Conservation (phyloP, 495 filamentous ascomycete genomes). For the Penicillium daleae region DNA sequence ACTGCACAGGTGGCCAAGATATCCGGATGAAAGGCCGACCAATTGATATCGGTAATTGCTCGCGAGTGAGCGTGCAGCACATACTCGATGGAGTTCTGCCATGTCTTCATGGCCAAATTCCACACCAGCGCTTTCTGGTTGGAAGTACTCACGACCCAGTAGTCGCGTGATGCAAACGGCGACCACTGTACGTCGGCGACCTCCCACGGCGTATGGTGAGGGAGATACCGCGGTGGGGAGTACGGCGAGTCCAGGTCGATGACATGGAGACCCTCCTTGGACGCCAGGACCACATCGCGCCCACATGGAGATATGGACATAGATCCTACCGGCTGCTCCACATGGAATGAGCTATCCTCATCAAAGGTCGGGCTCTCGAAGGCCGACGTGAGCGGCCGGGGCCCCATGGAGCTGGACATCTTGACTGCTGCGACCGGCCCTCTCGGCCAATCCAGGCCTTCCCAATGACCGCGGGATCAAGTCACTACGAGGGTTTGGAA, state of each 20-base stretch:
- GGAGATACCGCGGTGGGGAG: constrained; percentile 83
- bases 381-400: constrained; percentile 60
- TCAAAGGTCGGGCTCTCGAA: constrained; percentile 88
- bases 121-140: constrained; percentile 95
- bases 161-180: constrained; percentile 84
- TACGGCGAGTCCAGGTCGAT: constrained; percentile 93
- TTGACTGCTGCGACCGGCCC: constrained; percentile 22
- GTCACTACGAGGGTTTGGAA: neutral
- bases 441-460: constrained; percentile 22
- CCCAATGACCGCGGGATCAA: constrained; percentile 8
- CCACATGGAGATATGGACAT: constrained; percentile 92
- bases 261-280: constrained; percentile 83
- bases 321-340: constrained; percentile 75
- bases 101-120: constrained; percentile 80
- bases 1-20: constrained; percentile 88
- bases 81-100: constrained; percentile 79
- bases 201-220: constrained; percentile 88
- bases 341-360: constrained; percentile 78
- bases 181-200: constrained; percentile 99
- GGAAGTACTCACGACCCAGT: constrained; percentile 91
- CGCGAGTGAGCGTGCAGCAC: constrained; percentile 87
- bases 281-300: constrained; percentile 88
- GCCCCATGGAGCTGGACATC: constrained; percentile 47
- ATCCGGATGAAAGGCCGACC: constrained; percentile 90
- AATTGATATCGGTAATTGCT: constrained; percentile 97